Conservation (phyloP, 768 basidiomycete species). For the Suillus luteus region DNA sequence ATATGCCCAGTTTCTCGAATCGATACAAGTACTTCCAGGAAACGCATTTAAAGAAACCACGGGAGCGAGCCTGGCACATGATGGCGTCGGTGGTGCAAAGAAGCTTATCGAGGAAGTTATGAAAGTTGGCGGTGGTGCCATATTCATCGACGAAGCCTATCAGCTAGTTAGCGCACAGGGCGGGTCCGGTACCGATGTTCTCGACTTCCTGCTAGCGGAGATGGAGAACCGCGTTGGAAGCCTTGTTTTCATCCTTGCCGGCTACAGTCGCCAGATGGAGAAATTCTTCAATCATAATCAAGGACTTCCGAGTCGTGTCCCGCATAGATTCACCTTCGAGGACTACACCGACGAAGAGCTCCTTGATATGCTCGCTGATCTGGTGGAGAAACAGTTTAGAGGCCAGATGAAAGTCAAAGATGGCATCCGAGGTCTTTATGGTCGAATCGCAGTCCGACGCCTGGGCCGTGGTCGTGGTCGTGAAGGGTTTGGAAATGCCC, state of each 20-base stretch:
- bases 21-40: slow-evolving; percentile 50
- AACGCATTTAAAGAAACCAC: slow-evolving; percentile 55
- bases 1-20: slow-evolving; percentile 58
- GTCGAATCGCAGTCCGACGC: slow-evolving; percentile 52
- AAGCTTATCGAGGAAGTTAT: slow-evolving; percentile 47
- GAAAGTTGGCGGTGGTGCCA: slow-evolving; percentile 54
- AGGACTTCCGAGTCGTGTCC: slow-evolving; percentile 60
- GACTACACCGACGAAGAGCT: slow-evolving; percentile 60
- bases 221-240: slow-evolving; percentile 65
- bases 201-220: slow-evolving; percentile 65
- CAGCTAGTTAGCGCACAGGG: slow-evolving; percentile 52
- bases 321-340: slow-evolving; percentile 51
- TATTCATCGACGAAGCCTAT: slow-evolving; percentile 71
- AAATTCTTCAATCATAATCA: slow-evolving; percentile 71
- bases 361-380: slow-evolving; percentile 46
- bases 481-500: slow-evolving; percentile 62
- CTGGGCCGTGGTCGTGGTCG: slow-evolving; percentile 52
- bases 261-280: slow-evolving; percentile 68
- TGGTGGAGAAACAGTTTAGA: slow-evolving; percentile 42
- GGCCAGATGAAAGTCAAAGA: slow-evolving; percentile 53
- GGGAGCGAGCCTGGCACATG: slow-evolving; percentile 53
- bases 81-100: slow-evolving; percentile 51
- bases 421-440: slow-evolving; percentile 27
- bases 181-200: slow-evolving; percentile 49
- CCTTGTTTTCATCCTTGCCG: slow-evolving; percentile 64